Conservation (phyloP, 1,284 basidiomycete genomes). For the Irpex sp. region DNA sequence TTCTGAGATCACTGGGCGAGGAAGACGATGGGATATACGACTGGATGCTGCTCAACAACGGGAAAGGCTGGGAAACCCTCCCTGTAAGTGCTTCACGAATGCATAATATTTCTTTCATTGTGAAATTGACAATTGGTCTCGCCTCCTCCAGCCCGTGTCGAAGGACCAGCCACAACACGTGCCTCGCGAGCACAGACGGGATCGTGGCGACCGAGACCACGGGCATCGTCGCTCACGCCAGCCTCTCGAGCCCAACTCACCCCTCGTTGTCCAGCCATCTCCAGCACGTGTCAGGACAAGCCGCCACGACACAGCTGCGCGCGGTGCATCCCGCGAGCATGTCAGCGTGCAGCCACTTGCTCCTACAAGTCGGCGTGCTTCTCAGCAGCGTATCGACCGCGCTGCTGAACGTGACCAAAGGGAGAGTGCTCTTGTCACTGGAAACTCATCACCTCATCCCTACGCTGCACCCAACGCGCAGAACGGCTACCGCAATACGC, state of each 20-base stretch:
- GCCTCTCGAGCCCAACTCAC: slow-evolving; percentile 42
- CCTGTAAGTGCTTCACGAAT: slow-evolving; percentile 42
- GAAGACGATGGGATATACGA: slow-evolving; percentile 87
- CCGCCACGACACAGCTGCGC: slow-evolving; percentile 41
- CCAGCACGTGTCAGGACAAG: slow-evolving; percentile 58
- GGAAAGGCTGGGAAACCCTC: slow-evolving; percentile 75
- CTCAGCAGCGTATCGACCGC: slow-evolving; percentile 45
- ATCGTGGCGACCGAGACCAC: slow-evolving; percentile 43
- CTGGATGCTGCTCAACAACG: slow-evolving; percentile 79
- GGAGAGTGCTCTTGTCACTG: slow-evolving; percentile 39
- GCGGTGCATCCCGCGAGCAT: slow-evolving; percentile 41
- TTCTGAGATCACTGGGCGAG: slow-evolving; percentile 86
- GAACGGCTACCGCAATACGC: slow-evolving; percentile 46
- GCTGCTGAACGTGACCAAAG: slow-evolving; percentile 20
- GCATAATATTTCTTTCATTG: not conserved
- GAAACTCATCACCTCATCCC: slow-evolving; percentile 46
- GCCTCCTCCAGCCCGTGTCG: slow-evolving; percentile 47
- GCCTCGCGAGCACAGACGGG: slow-evolving; percentile 45
- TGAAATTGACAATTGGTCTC: not conserved
- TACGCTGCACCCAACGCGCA: slow-evolving; percentile 58
- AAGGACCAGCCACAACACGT: slow-evolving; percentile 47
- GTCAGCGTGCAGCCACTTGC: slow-evolving; percentile 60
- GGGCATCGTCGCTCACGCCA: slow-evolving; percentile 59
- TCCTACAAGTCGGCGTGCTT: slow-evolving; percentile 59
- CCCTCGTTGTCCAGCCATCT: slow-evolving; percentile 59